Conservation (phyloP, 2,329 filamentous ascomycete species). For the Cytospora mali region DNA sequence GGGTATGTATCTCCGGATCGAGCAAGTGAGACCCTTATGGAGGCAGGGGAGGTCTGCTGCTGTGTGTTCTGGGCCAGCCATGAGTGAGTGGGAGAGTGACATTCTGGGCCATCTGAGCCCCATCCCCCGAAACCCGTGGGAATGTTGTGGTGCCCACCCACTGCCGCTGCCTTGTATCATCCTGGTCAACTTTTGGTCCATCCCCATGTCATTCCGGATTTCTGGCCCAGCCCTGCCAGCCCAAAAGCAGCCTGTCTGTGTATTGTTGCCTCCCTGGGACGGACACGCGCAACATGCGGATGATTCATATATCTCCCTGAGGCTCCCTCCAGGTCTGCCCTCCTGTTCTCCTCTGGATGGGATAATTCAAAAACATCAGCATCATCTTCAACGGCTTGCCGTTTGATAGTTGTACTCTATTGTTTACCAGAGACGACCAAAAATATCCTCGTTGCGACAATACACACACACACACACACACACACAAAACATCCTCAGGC, state of each 20-base stretch:
- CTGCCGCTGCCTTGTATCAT: slow-evolving; percentile 2
- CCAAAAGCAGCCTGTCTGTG: neutral
- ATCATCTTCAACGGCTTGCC: neutral
- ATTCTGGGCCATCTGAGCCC: neutral
- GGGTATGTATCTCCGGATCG: neutral
- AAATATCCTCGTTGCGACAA: slow-evolving; percentile 9
- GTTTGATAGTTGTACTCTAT: neutral
- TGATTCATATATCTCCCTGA: slow-evolving; percentile 28
- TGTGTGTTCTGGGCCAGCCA: neutral
- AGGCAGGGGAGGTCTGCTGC: neutral
- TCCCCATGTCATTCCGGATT: slow-evolving; percentile 19
- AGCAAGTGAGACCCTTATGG: neutral
- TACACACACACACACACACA: neutral
- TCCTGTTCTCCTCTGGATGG: slow-evolving; percentile 4
- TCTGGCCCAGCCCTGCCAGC: neutral
- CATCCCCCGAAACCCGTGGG: slow-evolving; percentile 22
- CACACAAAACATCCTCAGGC: slow-evolving; percentile 1
- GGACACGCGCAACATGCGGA: slow-evolving; percentile 26
- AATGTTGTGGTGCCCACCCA: slow-evolving; percentile 3
- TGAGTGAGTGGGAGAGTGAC: neutral
- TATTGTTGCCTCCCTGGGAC: slow-evolving; percentile 17
- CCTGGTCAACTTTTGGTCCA: slow-evolving; percentile 3
- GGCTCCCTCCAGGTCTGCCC: slow-evolving; percentile 23
- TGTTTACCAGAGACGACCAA: neutral
- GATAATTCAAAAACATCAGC: slow-evolving; percentile 14